Evolutionary conservation across 2,329 filamentous ascomycete genomes (phyloP), one percentile per base, ranked within the genome.

Genomic region (Trichoderma aggressivum): DNA sequence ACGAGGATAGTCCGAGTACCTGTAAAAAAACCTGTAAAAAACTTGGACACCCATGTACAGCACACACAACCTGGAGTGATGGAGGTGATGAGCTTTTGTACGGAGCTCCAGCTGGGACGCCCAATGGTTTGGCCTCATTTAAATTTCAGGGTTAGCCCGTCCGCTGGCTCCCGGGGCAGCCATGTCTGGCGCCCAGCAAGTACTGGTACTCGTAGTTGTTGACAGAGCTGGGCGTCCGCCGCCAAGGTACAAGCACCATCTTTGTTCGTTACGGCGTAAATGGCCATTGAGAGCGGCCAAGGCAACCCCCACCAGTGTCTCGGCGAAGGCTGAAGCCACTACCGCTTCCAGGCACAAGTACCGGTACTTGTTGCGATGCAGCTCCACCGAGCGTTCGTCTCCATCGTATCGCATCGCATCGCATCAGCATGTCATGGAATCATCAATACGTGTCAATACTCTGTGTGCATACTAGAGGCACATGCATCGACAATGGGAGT

Each of bases 71-170:
- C n/a, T n/a, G n/a, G n/a, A 59, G 56, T 59, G 56, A 59, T 21
- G 21, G 21, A 53, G n/a, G 21, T 53, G 47, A 53, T 53, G 30
- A 24, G 56, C 62, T 32, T 50, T 32, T 59, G 56, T 30, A 59
- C 47, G 50, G 63, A 60, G 56, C 28, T 39, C 34, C 34, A 68
- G 66, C 66, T 61, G 56, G n/a, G 56, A 69, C 56, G 66, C 66
- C 66, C 66, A 50, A 61, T 61, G 66, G 58, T 16, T 50, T 69
- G 56, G 39, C 39, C 14, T 60, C 28, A 70, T 70, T 70, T 63
- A 70, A 70, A 70, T 70, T 70, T 63, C 67, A 70, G 67, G 67
- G 67, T 63, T 70, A 63, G 67, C 36, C 53, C 55, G 55, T 53
- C 62, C 32, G 62, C 47, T 34, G 34, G 32, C 63, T 58, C 32